Conservation (phyloP, 2,329 filamentous ascomycete genomes). For the Pyrenophora graminea region DNA sequence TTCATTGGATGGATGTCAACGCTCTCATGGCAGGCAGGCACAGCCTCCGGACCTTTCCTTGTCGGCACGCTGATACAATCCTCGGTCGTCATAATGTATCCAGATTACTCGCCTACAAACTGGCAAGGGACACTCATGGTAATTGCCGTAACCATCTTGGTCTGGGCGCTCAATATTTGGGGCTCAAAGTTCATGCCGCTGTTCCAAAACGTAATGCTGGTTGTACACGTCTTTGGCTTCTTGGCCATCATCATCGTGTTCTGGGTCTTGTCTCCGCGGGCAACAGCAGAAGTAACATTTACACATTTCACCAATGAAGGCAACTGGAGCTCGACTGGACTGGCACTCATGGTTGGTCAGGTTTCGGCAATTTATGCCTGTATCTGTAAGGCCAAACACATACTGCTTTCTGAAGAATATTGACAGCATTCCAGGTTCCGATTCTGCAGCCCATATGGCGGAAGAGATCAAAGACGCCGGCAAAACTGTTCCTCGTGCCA, state of each 20-base stretch:
- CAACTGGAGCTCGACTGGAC: constrained; percentile 46
- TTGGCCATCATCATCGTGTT: constrained; percentile 49
- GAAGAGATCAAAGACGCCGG: constrained; percentile 52
- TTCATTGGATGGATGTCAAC: constrained; percentile 55
- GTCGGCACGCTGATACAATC: constrained; percentile 55
- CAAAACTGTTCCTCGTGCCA: constrained; percentile 48
- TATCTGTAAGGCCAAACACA: constrained; percentile 32
- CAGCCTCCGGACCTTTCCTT: constrained; percentile 54
- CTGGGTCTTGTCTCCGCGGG: constrained; percentile 41
- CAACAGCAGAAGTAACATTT: constrained; percentile 37
- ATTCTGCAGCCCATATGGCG: constrained; percentile 50
- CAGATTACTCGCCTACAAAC: constrained; percentile 47
- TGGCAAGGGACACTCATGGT: constrained; percentile 58
- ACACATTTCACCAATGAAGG: constrained; percentile 45
- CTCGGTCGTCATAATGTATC: constrained; percentile 49
- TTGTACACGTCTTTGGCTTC: constrained; percentile 52
- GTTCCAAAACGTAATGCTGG: constrained; percentile 43
- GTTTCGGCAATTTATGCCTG: constrained; percentile 45
- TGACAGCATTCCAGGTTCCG: constrained; percentile 35
- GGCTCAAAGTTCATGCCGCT: constrained; percentile 38
- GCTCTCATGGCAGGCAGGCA: constrained; percentile 56
- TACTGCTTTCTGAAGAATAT: neutral
- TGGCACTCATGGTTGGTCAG: constrained; percentile 49
- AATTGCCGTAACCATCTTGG: constrained; percentile 51
- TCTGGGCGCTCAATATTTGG: constrained; percentile 50